Conservation (phyloP, 2,329 filamentous ascomycete species). For the Pseudomassariella vexata region DNA sequence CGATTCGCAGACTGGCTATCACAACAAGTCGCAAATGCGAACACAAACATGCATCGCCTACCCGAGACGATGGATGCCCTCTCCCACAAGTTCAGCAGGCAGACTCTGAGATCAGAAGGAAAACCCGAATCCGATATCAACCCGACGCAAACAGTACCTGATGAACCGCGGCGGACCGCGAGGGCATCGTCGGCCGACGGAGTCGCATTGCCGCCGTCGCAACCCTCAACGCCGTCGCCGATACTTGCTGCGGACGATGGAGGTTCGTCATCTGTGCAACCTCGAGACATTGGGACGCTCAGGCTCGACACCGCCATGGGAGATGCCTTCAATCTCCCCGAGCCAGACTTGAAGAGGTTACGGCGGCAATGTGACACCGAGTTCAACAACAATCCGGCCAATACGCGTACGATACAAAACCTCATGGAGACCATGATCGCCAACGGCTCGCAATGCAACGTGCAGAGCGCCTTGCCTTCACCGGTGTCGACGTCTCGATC, state of each 20-base stretch:
- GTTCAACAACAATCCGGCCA: conserved; percentile 12
- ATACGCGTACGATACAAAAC: conserved; percentile 12
- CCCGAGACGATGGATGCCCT: conserved; percentile 11
- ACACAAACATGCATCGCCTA: conserved; percentile 1
- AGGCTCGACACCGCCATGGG: too few relatives aligned
- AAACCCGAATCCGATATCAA: conserved; percentile 8
- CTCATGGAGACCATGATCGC: conserved; percentile 22
- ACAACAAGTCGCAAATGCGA: neutral
- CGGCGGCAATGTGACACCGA: conserved; percentile 10
- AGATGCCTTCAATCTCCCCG: too few relatives aligned
- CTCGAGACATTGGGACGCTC: too few relatives aligned
- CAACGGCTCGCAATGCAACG: conserved; percentile 22
- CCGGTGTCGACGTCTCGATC: neutral
- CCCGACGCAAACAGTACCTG: conserved; percentile 4
- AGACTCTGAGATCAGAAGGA: conserved; percentile 11
- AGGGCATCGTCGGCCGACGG: too few relatives aligned
- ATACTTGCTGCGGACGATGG: too few relatives aligned
- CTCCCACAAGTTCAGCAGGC: conserved; percentile 14
- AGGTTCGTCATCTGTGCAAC: too few relatives aligned
- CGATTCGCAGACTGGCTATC: conserved; percentile 3
- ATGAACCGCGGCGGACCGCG: neutral
- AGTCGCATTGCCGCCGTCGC: too few relatives aligned
- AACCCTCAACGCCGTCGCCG: too few relatives aligned
- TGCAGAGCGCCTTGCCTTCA: conserved; percentile 15
- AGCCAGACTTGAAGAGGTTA: too few relatives aligned